Evolutionary conservation across 2,329 filamentous ascomycete genomes (phyloP).

Genomic region (Fusarium tupiense): DNA sequence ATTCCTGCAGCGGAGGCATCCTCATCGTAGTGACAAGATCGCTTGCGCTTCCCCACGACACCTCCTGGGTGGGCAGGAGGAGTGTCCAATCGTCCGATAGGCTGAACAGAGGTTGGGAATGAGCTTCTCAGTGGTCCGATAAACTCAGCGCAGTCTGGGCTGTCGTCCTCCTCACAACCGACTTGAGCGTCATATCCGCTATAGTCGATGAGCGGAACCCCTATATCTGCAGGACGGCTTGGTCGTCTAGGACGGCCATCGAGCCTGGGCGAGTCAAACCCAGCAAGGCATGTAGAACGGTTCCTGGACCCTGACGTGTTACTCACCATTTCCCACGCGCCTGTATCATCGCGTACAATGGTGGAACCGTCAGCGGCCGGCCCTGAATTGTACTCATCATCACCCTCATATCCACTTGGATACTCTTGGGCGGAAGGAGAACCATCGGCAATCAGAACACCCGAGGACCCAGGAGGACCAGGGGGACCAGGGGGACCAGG

Average conservation of each 20-base stretch:
- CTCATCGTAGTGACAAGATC: constrained; percentile 6
- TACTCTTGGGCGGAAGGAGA: not conserved
- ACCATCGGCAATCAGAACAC: not conserved
- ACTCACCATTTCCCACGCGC: not conserved
- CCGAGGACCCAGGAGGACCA: not conserved
- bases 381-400: not conserved
- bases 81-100: not conserved
- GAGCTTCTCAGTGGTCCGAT: not conserved
- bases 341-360: not conserved
- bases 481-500: not conserved
- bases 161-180: not conserved
- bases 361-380: not conserved
- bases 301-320: not conserved
- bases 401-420: not conserved
- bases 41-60: not conserved
- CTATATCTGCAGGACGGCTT: not conserved
- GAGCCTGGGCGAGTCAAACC: not conserved
- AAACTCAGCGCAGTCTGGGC: not conserved
- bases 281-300: not conserved
- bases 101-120: not conserved
- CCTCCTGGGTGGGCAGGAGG: not conserved
- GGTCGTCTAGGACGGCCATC: not conserved
- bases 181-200: not conserved
- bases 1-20: not conserved
- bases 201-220: not conserved